phyloP scores from a whole-genome alignment of 2,329 filamentous ascomycete genomes.

The Monilinia fructicola region DNA sequence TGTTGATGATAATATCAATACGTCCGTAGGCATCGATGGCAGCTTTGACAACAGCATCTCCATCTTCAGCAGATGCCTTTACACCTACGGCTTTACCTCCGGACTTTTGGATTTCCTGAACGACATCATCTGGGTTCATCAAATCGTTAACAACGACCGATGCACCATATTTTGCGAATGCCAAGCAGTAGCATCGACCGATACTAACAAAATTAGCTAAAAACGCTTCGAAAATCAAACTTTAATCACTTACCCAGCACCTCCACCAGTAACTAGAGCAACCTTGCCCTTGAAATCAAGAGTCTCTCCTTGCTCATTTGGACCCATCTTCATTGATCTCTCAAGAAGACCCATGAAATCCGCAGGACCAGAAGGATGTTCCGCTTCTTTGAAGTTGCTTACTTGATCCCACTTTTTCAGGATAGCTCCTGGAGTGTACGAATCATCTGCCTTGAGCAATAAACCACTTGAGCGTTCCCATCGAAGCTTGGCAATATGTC shows the following conservation, averaged over 20 bases:
- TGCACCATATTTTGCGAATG: constrained; percentile 81
- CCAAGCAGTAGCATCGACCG: constrained; percentile 84
- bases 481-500: constrained; percentile 86
- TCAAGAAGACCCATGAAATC: constrained; percentile 88
- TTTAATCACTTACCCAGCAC: constrained; percentile 60
- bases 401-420: constrained; percentile 88
- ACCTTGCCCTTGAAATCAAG: constrained; percentile 83
- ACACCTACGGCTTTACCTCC: constrained; percentile 90
- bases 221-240: not conserved
- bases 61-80: constrained; percentile 91
- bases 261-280: constrained; percentile 82
- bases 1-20: constrained; percentile 95
- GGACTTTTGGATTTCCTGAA: constrained; percentile 85
- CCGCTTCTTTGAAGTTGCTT: constrained; percentile 78
- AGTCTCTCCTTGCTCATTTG: constrained; percentile 70
- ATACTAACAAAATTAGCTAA: constrained; percentile 53
- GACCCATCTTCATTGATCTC: constrained; percentile 73
- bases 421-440: constrained; percentile 83
- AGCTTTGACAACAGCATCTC: constrained; percentile 84
- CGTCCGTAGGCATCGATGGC: constrained; percentile 93
- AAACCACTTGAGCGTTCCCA: constrained; percentile 93
- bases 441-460: constrained; percentile 83
- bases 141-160: constrained; percentile 94
- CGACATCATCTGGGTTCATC: constrained; percentile 85
- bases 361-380: constrained; percentile 79